Percentiles rank a stretch among this genome's conserved stretches.
phyloP scores from a whole-genome alignment of 2,329 filamentous ascomycete genomes.

The Trichophyton verrucosum region DNA sequence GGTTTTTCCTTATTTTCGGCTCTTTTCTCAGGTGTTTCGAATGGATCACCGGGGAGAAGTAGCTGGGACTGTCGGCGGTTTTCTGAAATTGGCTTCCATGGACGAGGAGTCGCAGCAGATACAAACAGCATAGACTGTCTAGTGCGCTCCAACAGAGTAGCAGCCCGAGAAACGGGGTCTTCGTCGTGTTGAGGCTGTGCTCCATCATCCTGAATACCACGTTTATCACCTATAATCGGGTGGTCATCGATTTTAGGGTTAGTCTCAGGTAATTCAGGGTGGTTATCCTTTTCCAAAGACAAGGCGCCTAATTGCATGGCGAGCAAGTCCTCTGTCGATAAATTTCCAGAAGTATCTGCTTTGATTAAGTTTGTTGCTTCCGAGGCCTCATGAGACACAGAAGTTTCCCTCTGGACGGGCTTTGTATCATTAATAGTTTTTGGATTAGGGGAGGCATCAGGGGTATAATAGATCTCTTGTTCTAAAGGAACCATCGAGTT shows the following conservation, averaged over 20 bases:
- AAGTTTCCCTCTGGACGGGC: neutral
- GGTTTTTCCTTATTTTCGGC: conserved; percentile 16
- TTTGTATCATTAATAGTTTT: neutral
- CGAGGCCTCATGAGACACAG: neutral
- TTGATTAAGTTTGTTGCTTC: too few species aligned
- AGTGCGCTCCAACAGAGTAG: conserved; percentile 61
- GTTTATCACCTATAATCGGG: neutral
- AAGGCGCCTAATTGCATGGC: neutral
- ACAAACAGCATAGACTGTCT: conserved; percentile 64
- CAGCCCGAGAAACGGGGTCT: conserved; percentile 14
- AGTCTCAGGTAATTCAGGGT: neutral
- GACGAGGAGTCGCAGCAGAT: conserved; percentile 23
- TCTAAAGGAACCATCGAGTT: neutral
- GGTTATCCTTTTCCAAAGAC: neutral
- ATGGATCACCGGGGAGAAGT: conserved; percentile 43
- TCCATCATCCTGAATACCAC: neutral
- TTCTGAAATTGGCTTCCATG: conserved; percentile 14
- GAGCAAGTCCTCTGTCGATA: neutral
- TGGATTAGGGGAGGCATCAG: neutral
- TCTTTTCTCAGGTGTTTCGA: conserved; percentile 37
- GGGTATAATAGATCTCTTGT: neutral
- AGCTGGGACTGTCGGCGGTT: conserved; percentile 25
- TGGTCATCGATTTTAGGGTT: neutral
- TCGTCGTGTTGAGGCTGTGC: neutral
- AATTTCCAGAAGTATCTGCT: neutral